Evolutionary conservation across 164 flowering plant genomes (phyloP).

Genomic region (Stephania japonica): DNA sequence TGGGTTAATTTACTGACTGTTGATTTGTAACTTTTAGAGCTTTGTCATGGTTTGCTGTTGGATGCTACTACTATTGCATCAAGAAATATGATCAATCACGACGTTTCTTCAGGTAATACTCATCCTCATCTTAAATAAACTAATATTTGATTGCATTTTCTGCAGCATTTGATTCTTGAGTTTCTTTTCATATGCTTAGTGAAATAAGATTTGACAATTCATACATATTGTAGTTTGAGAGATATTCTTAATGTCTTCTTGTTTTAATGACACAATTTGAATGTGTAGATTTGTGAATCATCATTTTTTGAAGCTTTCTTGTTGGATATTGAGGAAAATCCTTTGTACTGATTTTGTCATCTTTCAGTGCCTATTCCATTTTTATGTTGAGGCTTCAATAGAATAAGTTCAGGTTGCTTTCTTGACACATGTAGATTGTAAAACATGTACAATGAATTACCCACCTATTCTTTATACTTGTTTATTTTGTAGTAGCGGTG

Average conservation of each 20-base stretch:
- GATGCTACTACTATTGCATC: constrained; percentile 94
- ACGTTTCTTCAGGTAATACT: constrained; percentile 75
- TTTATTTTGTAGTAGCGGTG: too few relatives aligned
- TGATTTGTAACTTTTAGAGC: constrained; percentile 51
- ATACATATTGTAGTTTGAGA: too few relatives aligned
- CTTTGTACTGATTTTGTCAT: not conserved
- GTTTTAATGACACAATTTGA: not conserved
- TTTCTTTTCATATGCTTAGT: not conserved
- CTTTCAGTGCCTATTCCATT: not conserved
- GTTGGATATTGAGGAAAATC: not conserved
- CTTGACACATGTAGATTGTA: too few relatives aligned
- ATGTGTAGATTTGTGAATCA: too few relatives aligned
- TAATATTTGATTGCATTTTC: not conserved
- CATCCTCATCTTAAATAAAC: not conserved
- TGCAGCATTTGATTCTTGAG: not conserved
- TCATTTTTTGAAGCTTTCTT: too few relatives aligned
- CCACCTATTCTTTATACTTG: too few relatives aligned
- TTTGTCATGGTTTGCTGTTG: constrained; percentile 98
- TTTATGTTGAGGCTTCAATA: too few relatives aligned
- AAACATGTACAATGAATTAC: too few relatives aligned
- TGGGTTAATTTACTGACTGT: constrained; percentile 7
- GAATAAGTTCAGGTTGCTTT: too few relatives aligned
- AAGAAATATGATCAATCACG: constrained; percentile 87
- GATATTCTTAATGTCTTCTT: not conserved
- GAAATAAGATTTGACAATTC: not conserved